A percentile compares a stretch with the other conserved stretches of the same genome.
Conservation (phyloP, 2,329 filamentous ascomycete species). For the Ceratocystis smalleyi region DNA sequence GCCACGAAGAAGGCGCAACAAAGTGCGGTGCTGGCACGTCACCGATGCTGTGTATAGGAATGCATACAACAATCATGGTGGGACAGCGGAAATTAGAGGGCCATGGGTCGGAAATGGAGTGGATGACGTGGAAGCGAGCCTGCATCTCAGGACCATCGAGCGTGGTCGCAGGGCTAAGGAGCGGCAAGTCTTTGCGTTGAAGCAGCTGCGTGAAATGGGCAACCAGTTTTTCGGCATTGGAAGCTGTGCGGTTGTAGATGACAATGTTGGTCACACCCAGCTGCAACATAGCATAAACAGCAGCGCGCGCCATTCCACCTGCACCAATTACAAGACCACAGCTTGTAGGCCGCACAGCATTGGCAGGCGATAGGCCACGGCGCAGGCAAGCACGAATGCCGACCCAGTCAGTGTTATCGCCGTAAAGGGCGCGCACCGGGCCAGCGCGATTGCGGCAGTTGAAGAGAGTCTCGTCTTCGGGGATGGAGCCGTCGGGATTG, state of each 20-base stretch:
- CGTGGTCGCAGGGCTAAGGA: slow-evolving; percentile 23
- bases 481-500: slow-evolving; percentile 40
- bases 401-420: slow-evolving; percentile 72
- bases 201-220: slow-evolving; percentile 50
- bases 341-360: slow-evolving; percentile 41
- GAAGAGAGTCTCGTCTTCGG: slow-evolving; percentile 25
- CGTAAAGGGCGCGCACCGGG: slow-evolving; percentile 53
- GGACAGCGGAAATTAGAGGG: slow-evolving; percentile 46
- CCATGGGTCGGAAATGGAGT: slow-evolving; percentile 46
- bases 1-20: slow-evolving; percentile 52
- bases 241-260: slow-evolving; percentile 53
- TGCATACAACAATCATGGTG: slow-evolving; percentile 61
- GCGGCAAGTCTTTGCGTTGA: slow-evolving; percentile 28
- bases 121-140: slow-evolving; percentile 42
- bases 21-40: slow-evolving; percentile 53
- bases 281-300: slow-evolving; percentile 63
- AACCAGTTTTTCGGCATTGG: slow-evolving; percentile 52
- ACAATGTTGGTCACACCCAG: slow-evolving; percentile 62
- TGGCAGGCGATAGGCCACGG: slow-evolving; percentile 56
- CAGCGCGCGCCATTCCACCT: slow-evolving; percentile 63
- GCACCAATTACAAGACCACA: slow-evolving; percentile 48
- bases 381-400: slow-evolving; percentile 60
- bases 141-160: slow-evolving; percentile 20
- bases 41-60: slow-evolving; percentile 53
- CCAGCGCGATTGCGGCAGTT: slow-evolving; percentile 42